Conservation (phyloP, 2,329 filamentous ascomycete genomes). For the Phaeosphaeria sp. region DNA sequence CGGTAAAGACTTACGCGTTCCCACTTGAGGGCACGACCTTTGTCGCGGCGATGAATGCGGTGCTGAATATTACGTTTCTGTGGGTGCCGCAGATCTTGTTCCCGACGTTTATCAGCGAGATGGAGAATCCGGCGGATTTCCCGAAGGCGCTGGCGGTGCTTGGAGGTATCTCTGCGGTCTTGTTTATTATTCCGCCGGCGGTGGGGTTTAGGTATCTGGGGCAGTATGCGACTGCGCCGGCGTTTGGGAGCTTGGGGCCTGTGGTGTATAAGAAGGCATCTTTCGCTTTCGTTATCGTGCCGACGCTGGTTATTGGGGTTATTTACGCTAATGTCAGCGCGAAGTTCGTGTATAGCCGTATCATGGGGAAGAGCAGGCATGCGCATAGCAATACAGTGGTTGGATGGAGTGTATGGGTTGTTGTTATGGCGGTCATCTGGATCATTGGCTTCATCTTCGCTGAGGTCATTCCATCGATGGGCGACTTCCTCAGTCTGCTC, state of each 20-base stretch:
- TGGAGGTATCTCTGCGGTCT: conserved; percentile 82
- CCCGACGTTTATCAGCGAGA: conserved; percentile 93
- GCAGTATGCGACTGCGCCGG: conserved; percentile 85
- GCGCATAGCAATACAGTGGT: conserved; percentile 79
- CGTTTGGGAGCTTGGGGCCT: conserved; percentile 81
- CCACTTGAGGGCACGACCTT: conserved; percentile 77
- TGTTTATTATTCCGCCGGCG: conserved; percentile 83
- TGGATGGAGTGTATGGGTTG: conserved; percentile 81
- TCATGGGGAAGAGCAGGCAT: conserved; percentile 81
- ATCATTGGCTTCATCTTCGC: conserved; percentile 85
- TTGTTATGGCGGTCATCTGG: conserved; percentile 77
- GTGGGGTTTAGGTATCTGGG: conserved; percentile 87
- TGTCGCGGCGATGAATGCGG: conserved; percentile 81
- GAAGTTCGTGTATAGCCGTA: conserved; percentile 86
- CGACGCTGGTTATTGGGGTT: conserved; percentile 87
- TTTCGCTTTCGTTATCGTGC: conserved; percentile 95
- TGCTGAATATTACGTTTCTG: conserved; percentile 93
- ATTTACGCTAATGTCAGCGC: conserved; percentile 88
- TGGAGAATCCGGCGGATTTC: conserved; percentile 81
- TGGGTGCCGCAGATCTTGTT: conserved; percentile 95
- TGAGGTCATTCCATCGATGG: conserved; percentile 91
- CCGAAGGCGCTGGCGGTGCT: conserved; percentile 91
- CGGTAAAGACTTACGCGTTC: conserved; percentile 71
- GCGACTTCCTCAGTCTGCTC: conserved; percentile 72
- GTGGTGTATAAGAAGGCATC: conserved; percentile 80